Evolutionary conservation across 495 filamentous ascomycete genomes (phyloP), one percentile per base, ranked within the genome.

Genomic region (Xylaria castorea): DNA sequence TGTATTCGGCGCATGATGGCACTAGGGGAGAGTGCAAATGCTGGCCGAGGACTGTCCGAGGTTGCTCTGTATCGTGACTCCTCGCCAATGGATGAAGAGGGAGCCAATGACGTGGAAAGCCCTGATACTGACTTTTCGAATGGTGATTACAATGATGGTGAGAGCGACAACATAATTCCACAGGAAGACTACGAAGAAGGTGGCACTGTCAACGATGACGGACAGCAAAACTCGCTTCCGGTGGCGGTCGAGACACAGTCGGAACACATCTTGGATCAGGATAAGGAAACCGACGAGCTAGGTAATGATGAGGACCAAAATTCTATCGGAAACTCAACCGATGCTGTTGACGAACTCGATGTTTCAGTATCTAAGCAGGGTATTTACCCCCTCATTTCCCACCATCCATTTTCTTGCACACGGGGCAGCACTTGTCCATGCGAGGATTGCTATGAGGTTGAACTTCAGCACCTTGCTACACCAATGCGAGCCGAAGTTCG

Each of bases 141-240:
- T 64, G 64, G 63, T 42, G 67, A 55, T 27, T 55, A 69, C 38
- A 89, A 93, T 71, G 91, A 92, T 76, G 89, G 87, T 27, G 77
- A 81, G 62, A 81, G 85, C 44, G 34, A 46, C 30, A 42, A 22
- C 34, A 32, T 64, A 61, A 57, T 81, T 60, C 61, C 70, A n/a
- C 75, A 77, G 69, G 76, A 81, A 27, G 76, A 75, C 74, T 61
- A 71, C 46, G 65, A 62, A 61, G 65, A 68, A 20, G 53, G 30
- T 22, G 65, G 30, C 32, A 1, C 30, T 22, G n/a, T 38, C 30
- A 42, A 62, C 25, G 57, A 44, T 8, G 11, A 57, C 22, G 53
- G n/a, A 30, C 50, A 25, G 12, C 38, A 32, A 34, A 68, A 44
- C 9, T 44, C 38, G 36, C 7, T 53, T 9, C n/a, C 51, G n/a